Conservation (phyloP, 129 eudicot genomes). For the Chrysanthemum lavandulifolium region DNA sequence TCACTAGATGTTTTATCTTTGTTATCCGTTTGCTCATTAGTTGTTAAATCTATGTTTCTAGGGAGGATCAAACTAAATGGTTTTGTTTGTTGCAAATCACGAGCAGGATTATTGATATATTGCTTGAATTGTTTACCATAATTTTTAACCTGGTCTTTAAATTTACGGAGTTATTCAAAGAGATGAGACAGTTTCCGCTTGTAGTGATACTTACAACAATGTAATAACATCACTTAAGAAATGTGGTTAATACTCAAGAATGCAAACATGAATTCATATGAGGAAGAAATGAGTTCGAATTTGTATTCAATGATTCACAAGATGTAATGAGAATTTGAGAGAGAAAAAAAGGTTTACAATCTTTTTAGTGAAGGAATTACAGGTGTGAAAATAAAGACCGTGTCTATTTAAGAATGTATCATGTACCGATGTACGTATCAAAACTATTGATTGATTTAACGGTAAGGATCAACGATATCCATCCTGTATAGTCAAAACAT, state of each 20-base stretch:
- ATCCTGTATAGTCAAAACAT: background rate
- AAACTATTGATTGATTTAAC: too few species aligned
- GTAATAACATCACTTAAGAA: too few species aligned
- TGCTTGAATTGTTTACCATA: background rate
- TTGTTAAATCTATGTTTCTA: background rate
- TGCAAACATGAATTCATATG: too few species aligned
- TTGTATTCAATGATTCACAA: too few species aligned
- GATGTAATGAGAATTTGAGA: too few species aligned
- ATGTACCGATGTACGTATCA: background rate
- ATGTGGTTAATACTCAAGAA: too few species aligned
- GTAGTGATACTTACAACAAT: background rate
- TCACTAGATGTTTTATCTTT: constrained; percentile 19
- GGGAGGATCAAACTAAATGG: constrained; percentile 48
- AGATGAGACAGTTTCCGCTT: too few species aligned
- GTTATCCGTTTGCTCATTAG: background rate
- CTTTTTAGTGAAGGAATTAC: too few species aligned
- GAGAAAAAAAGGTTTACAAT: too few species aligned
- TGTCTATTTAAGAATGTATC: too few species aligned
- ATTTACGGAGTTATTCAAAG: background rate
- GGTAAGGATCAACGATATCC: background rate
- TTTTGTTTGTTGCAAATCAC: background rate
- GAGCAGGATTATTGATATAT: background rate
- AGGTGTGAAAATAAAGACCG: too few species aligned
- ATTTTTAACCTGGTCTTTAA: background rate
- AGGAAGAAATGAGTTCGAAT: too few species aligned